Evolutionary conservation across 495 filamentous ascomycete genomes (phyloP).

Genomic region (Lasiosphaeria ovina): DNA sequence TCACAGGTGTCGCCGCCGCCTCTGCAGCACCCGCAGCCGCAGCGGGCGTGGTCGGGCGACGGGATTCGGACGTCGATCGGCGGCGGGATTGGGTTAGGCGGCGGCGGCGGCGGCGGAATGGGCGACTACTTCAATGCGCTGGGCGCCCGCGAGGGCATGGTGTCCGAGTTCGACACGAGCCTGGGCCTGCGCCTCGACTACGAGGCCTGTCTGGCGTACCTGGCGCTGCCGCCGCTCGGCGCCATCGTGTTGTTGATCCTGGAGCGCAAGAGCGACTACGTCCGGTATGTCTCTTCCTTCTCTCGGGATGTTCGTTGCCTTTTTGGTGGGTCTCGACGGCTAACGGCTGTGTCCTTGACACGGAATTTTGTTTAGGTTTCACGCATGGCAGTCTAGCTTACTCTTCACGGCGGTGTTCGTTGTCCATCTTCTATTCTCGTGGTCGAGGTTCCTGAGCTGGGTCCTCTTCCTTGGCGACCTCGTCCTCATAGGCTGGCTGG

Average conservation of each 20-base stretch:
- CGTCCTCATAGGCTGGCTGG: slow-evolving; percentile 71
- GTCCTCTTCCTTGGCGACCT: slow-evolving; percentile 74
- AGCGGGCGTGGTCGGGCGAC: slow-evolving; percentile 47
- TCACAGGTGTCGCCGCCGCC: slow-evolving; percentile 42
- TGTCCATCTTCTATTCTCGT: slow-evolving; percentile 80
- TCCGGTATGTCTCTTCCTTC: slow-evolving; percentile 60
- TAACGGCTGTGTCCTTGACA: neutral
- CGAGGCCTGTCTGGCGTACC: slow-evolving; percentile 89
- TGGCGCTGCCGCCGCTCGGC: slow-evolving; percentile 82
- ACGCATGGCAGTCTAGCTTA: slow-evolving; percentile 92
- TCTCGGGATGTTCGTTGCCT: neutral
- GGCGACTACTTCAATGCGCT: slow-evolving; percentile 37
- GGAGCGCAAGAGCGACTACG: slow-evolving; percentile 95
- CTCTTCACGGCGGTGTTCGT: slow-evolving; percentile 84
- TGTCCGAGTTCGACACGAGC: slow-evolving; percentile 67
- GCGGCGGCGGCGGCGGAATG: slow-evolving; percentile 18
- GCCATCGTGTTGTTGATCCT: slow-evolving; percentile 78
- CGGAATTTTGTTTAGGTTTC: slow-evolving; percentile 58
- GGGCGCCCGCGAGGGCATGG: slow-evolving; percentile 35
- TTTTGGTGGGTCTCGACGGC: neutral
- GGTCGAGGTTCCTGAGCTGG: slow-evolving; percentile 82
- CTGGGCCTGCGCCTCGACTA: slow-evolving; percentile 68
- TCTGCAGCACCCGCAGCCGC: slow-evolving; percentile 49
- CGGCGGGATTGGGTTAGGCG: neutral
- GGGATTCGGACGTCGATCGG: slow-evolving; percentile 12